A percentile compares a stretch with the other conserved stretches of the same genome.
phyloP scores from a whole-genome alignment of 257 asterid genomes.

The Solanum okadae region DNA sequence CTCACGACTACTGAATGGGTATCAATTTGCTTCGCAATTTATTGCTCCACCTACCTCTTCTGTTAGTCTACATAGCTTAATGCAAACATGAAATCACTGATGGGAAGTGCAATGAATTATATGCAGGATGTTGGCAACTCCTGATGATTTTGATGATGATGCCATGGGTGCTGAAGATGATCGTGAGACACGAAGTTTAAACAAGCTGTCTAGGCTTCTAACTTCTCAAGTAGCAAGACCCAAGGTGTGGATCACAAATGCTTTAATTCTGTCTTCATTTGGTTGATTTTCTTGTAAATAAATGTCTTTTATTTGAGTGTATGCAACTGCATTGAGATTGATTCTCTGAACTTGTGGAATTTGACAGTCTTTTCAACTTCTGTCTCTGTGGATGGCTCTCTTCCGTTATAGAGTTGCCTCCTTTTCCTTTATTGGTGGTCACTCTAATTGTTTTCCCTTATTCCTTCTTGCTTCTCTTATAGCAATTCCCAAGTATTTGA shows the following conservation, averaged over 20 bases:
- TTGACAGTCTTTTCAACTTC: neutral
- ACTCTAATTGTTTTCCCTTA: neutral
- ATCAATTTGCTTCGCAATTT: neutral
- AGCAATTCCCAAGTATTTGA: neutral
- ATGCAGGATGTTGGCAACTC: conserved; percentile 68
- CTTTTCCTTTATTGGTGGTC: neutral
- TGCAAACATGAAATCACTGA: neutral
- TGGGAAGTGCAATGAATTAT: conserved; percentile 4
- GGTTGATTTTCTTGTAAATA: neutral
- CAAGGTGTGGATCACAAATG: conserved; percentile 27
- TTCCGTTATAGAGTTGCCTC: neutral
- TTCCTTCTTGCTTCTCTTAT: neutral
- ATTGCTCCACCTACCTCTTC: neutral
- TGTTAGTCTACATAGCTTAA: neutral
- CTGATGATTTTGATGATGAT: conserved; percentile 84
- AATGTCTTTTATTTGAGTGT: neutral
- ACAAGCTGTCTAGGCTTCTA: conserved; percentile 32
- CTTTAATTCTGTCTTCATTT: neutral
- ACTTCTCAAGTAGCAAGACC: conserved; percentile 32
- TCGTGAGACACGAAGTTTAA: conserved; percentile 20
- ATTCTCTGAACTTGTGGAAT: neutral
- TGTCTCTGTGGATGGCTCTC: neutral
- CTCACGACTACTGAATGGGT: conserved; percentile 57
- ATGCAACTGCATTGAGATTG: neutral
- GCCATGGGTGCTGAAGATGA: conserved; percentile 33